Base-by-base conservation (phyloP, 202 grass and related monocot genomes). In the Saccharum hybrid region DNA sequence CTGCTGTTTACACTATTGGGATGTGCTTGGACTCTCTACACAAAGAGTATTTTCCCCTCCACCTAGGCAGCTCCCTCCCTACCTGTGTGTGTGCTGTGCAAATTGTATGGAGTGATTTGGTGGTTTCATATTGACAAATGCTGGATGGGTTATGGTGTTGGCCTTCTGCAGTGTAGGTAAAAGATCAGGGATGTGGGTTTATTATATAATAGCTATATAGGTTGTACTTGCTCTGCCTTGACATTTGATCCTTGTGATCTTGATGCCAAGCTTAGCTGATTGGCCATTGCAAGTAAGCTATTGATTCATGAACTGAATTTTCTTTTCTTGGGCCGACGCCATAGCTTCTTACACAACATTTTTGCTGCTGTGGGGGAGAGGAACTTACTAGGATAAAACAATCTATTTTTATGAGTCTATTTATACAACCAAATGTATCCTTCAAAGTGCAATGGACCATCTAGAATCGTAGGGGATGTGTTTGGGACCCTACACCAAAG, bases 21-120 rank as follows among this genome's bases (percentile, higher is more conserved):
- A n/a, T 73, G 63, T 34, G 12, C 10, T 79, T 69, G 65, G 4
- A 70, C n/a, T n/a, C 64, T 68, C 51, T 41, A 19, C 9, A 56
- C 39, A n/a, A 30, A 1, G 28, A 21, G 45, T 34, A 39, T 67
- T 40, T 72, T 1, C 21, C 9, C 9, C 54, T 9, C 38, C 30
- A 39, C 52, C 11, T 74, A 66, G 76, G 69, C 9, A 52, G 28
- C 56, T 74, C n/a, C 15, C 28, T 62, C 7, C 52, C 52, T 57
- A 57, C 11, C 57, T 21, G 42, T 84, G 14, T 8, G 19, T 65
- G 22, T 11, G 37, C 41, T 12, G 1, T 78, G 2, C 8, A 49
- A 6, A 49, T 34, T n/a, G 7, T 28, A 18, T 81, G 39, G 16
- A 61, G n/a, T 2, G 2, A 4, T 45, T 34, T 59, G 18, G 40